Percentiles rank a stretch among this genome's conserved stretches.
Conservation (phyloP, 306 rosid species). For the Hippophae rhamnoides region DNA sequence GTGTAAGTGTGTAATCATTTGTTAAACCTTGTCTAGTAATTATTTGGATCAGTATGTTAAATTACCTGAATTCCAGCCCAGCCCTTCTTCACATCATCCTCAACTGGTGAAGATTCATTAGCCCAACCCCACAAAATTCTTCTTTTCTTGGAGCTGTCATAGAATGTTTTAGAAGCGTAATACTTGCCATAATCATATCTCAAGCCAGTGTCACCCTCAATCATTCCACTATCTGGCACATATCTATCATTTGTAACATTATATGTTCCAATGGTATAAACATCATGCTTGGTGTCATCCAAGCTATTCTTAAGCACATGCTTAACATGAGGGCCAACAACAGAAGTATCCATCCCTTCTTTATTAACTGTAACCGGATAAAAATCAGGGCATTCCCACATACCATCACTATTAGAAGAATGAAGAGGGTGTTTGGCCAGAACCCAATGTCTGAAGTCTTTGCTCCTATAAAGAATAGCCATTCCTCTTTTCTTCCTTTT, state of each 20-base stretch:
- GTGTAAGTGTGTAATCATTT: too few relatives aligned
- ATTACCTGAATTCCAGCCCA: constrained; percentile 87
- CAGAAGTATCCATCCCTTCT: constrained; percentile 46
- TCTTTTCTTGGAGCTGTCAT: constrained; percentile 44
- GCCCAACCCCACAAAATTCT: constrained; percentile 79
- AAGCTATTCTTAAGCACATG: constrained; percentile 70
- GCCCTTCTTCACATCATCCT: constrained; percentile 53
- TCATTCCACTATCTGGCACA: constrained; percentile 39
- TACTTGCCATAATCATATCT: constrained; percentile 81
- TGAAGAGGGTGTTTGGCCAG: constrained; percentile 51
- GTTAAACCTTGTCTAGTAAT: too few relatives aligned
- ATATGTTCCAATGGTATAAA: constrained; percentile 58
- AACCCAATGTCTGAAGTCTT: constrained; percentile 46
- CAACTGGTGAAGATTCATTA: constrained; percentile 56
- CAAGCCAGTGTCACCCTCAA: constrained; percentile 22
- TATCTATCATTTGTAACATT: constrained; percentile 36
- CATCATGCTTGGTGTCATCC: constrained; percentile 49
- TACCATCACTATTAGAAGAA: constrained; percentile 45
- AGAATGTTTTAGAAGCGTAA: constrained; percentile 75
- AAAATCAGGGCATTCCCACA: constrained; percentile 97
- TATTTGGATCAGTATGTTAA: background rate
- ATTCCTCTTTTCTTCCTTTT: constrained; percentile 30
- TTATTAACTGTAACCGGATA: constrained; percentile 34
- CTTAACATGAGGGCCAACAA: constrained; percentile 26
- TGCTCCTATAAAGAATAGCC: constrained; percentile 51